Conservation (phyloP, 805 yeast species). For the Teunomyces panamensis region DNA sequence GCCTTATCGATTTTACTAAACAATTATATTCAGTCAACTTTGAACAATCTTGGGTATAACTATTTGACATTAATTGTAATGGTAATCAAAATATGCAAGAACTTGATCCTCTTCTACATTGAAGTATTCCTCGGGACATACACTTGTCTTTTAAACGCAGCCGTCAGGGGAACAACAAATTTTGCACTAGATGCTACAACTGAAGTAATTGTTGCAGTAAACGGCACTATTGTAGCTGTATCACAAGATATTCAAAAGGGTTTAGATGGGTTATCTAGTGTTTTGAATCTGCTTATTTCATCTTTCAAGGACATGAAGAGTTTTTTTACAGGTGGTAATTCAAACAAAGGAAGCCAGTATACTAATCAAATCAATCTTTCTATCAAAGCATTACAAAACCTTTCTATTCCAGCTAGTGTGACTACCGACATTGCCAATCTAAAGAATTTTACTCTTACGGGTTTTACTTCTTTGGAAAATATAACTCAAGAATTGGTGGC, state of each 20-base stretch:
- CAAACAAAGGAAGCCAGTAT: slow-evolving; percentile 26
- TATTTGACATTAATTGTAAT: slow-evolving; percentile 43
- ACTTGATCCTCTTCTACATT: slow-evolving; percentile 58
- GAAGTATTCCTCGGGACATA: slow-evolving; percentile 83
- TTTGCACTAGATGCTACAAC: slow-evolving; percentile 75
- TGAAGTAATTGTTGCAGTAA: slow-evolving; percentile 53
- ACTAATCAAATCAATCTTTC: slow-evolving; percentile 56
- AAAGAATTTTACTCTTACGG: slow-evolving; percentile 50
- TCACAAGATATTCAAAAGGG: slow-evolving; percentile 66
- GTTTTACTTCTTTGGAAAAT: slow-evolving; percentile 61
- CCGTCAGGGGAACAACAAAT: slow-evolving; percentile 68
- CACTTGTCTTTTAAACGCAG: slow-evolving; percentile 74
- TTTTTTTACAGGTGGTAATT: slow-evolving; percentile 42
- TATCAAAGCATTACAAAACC: slow-evolving; percentile 49
- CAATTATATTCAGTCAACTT: slow-evolving; percentile 42
- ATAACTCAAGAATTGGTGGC: slow-evolving; percentile 53
- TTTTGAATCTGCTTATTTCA: slow-evolving; percentile 54
- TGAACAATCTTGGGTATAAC: slow-evolving; percentile 49
- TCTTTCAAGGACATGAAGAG: slow-evolving; percentile 48
- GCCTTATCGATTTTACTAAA: slow-evolving; percentile 57
- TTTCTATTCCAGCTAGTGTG: slow-evolving; percentile 66
- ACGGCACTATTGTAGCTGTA: slow-evolving; percentile 52
- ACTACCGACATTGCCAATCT: slow-evolving; percentile 54
- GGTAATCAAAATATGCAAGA: slow-evolving; percentile 55
- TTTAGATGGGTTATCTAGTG: slow-evolving; percentile 53